Conservation (phyloP, 1,284 basidiomycete genomes). For the Mycosarcoma maydis region DNA sequence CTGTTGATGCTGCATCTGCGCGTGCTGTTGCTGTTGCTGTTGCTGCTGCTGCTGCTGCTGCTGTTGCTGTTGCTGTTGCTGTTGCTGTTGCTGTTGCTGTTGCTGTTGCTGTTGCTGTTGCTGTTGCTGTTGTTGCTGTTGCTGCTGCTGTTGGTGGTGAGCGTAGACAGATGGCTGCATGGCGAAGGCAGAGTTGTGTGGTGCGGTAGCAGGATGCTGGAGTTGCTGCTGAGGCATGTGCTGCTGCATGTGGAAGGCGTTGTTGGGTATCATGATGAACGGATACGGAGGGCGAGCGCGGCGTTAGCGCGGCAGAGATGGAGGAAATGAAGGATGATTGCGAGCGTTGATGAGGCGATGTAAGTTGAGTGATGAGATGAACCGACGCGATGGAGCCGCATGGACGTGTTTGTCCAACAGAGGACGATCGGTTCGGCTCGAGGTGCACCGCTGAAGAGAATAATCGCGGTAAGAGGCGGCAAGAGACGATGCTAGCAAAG, state of each 20-base stretch:
- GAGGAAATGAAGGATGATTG: neutral
- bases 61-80: neutral
- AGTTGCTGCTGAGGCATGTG: constrained; percentile 30
- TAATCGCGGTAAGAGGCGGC: too few species aligned
- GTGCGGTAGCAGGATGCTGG: constrained; percentile 19
- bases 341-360: too few species aligned
- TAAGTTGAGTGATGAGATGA: too few species aligned
- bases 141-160: constrained; percentile 18
- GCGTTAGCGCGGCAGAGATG: neutral
- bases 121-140: constrained; percentile 17
- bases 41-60: constrained; percentile 22
- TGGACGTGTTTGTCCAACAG: too few species aligned
- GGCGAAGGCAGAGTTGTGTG: constrained; percentile 9
- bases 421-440: too few species aligned
- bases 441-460: too few species aligned
- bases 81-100: constrained; percentile 14
- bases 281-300: neutral
- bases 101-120: constrained; percentile 19
- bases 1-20: constrained; percentile 13
- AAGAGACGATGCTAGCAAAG: too few species aligned
- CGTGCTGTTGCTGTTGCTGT: constrained; percentile 14
- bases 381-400: too few species aligned
- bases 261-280: constrained; percentile 42
- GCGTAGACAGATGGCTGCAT: constrained; percentile 36
- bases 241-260: constrained; percentile 36